Percentiles rank a stretch among this genome's conserved stretches.
phyloP scores from a whole-genome alignment of 208 protist species.

The Cochliopodium minus region DNA sequence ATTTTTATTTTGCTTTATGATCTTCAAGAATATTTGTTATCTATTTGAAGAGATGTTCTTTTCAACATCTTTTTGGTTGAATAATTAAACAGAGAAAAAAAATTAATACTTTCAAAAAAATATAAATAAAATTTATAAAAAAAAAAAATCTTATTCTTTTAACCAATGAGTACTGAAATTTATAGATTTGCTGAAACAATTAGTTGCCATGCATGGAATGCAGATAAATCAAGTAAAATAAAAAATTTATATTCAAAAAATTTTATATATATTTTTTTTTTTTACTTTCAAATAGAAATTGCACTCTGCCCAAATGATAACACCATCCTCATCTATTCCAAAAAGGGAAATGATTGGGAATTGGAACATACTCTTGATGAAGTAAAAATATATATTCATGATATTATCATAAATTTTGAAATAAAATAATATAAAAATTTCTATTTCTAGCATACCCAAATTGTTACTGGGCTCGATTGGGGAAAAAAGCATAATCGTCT shows the following conservation, averaged over 20 bases:
- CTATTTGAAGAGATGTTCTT: too few species aligned
- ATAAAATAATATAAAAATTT: background rate
- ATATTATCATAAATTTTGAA: constrained; percentile 4
- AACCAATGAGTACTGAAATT: background rate
- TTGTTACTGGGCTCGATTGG: constrained; percentile 65
- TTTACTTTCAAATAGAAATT: constrained; percentile 18
- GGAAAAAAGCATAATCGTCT: constrained; percentile 50
- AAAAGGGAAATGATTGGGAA: constrained; percentile 17
- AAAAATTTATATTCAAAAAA: background rate
- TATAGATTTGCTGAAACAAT: constrained; percentile 25
- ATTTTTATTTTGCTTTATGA: too few species aligned
- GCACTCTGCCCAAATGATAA: constrained; percentile 54
- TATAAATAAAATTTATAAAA: background rate
- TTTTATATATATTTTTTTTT: background rate
- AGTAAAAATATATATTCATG: constrained; percentile 6
- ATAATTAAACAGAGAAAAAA: too few species aligned
- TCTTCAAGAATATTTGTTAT: too few species aligned
- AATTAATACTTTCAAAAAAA: too few species aligned
- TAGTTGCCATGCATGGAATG: constrained; percentile 56
- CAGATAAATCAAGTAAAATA: constrained; percentile 20
- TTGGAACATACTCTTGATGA: constrained; percentile 22
- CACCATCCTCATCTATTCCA: constrained; percentile 49
- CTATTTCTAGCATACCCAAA: constrained; percentile 42
- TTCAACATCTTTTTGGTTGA: too few species aligned
- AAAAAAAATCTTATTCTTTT: background rate